phyloP scores from a whole-genome alignment of 306 rosid genomes.

The Rosa chinensis region DNA sequence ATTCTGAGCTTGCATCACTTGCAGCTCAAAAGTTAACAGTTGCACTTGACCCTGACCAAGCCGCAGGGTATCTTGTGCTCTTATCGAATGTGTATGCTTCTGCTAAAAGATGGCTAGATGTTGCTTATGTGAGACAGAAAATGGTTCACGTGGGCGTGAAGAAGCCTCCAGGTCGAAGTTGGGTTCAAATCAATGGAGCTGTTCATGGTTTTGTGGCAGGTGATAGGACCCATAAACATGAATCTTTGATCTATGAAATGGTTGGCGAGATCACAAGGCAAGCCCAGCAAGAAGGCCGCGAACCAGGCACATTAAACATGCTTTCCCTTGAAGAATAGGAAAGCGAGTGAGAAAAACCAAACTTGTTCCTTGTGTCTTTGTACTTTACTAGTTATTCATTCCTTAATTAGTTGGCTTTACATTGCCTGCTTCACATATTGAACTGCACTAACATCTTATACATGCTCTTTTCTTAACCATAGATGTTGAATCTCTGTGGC shows the following conservation, averaged over 20 bases:
- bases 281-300: constrained; percentile 33
- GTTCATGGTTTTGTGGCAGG: constrained; percentile 58
- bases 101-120: constrained; percentile 62
- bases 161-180: constrained; percentile 73
- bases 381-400: not conserved
- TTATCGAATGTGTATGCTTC: constrained; percentile 62
- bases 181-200: constrained; percentile 58
- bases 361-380: not conserved
- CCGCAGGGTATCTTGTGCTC: constrained; percentile 70
- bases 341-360: not conserved
- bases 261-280: constrained; percentile 46
- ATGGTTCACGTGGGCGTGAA: constrained; percentile 63
- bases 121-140: constrained; percentile 50
- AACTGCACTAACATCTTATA: not conserved
- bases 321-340: constrained; percentile 5
- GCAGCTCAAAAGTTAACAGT: constrained; percentile 43
- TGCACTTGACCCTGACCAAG: constrained; percentile 44
- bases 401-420: not conserved
- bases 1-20: constrained; percentile 51
- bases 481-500: no score
- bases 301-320: constrained; percentile 28
- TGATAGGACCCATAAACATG: constrained; percentile 57
- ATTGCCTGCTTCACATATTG: not conserved
- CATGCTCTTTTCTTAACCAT: no score
- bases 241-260: constrained; percentile 44